Conservation (phyloP, 495 filamentous ascomycete genomes). For the Hypomontagnella monticulosa region DNA sequence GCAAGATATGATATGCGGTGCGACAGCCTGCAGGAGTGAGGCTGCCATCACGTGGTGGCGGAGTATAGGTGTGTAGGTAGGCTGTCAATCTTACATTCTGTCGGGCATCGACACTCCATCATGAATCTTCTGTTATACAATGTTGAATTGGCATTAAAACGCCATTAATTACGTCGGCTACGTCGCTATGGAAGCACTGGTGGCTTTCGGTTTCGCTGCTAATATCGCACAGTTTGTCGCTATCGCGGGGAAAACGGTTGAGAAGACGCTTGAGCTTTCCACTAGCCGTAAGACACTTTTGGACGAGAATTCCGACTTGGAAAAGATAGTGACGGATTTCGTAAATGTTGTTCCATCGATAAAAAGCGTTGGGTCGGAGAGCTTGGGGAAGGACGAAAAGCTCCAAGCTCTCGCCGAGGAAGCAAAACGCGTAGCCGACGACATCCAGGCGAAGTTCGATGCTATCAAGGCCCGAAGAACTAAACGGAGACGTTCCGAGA, state of each 20-base stretch:
- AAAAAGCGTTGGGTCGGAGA: neutral
- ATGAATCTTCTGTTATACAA: too few species aligned
- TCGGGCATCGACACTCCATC: too few species aligned
- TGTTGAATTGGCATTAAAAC: too few species aligned
- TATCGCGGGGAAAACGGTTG: conserved; percentile 2
- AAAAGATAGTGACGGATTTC: neutral
- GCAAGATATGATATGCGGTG: too few species aligned
- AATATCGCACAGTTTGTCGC: conserved; percentile 7
- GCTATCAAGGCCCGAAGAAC: conserved; percentile 3
- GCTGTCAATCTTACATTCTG: too few species aligned
- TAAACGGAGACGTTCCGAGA: neutral
- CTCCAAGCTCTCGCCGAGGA: neutral
- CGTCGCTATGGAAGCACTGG: neutral
- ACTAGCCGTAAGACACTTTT: neutral
- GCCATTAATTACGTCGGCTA: neutral
- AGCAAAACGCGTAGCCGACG: neutral
- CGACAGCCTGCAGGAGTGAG: too few species aligned
- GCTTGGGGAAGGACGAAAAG: neutral
- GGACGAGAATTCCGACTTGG: conserved; percentile 1
- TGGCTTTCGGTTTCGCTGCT: neutral
- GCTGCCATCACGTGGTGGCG: too few species aligned
- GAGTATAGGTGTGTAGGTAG: too few species aligned
- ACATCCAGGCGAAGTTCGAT: conserved; percentile 1
- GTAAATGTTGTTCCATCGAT: neutral
- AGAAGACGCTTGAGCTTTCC: conserved; percentile 1